Evolutionary conservation across 2,329 filamentous ascomycete species (phyloP).

Genomic region (Grosmannia penicillata): DNA sequence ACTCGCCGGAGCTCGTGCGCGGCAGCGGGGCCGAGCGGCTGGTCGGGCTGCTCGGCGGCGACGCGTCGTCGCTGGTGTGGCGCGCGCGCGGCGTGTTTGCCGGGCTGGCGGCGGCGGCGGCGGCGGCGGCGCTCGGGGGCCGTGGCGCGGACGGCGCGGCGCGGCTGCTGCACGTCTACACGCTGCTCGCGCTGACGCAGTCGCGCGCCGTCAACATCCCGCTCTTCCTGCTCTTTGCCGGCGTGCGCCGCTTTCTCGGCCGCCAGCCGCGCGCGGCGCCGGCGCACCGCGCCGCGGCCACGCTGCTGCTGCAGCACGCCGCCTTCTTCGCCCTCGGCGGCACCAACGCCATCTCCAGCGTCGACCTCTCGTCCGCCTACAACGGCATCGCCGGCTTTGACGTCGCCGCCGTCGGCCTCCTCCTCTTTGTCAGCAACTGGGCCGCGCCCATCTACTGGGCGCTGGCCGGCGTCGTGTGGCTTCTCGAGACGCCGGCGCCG

Average conservation of each 20-base stretch:
- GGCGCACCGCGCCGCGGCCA: conserved; percentile 51
- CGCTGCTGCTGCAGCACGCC: conserved; percentile 62
- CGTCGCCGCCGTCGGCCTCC: conserved; percentile 59
- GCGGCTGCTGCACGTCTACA: conserved; percentile 59
- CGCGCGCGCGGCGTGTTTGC: conserved; percentile 36
- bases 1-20: conserved; percentile 76
- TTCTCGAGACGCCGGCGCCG: conserved; percentile 16
- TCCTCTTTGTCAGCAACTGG: conserved; percentile 88
- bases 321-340: conserved; percentile 86
- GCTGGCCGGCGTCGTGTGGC: conserved; percentile 44
- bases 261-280: conserved; percentile 26
- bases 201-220: conserved; percentile 75
- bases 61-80: conserved; percentile 29
- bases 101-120: conserved; percentile 24
- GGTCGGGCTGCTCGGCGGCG: conserved; percentile 23
- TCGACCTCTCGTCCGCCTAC: conserved; percentile 88
- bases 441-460: conserved; percentile 81
- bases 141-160: too few relatives aligned
- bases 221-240: conserved; percentile 60
- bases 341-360: conserved; percentile 88
- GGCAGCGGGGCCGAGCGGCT: conserved; percentile 25
- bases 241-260: conserved; percentile 36
- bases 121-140: conserved; percentile 25
- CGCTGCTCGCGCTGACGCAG: conserved; percentile 73
- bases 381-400: conserved; percentile 80